These are phyloP conservation scores for Acidomyces sp. DNA, from an alignment of 495 filamentous ascomycete species.

Conservation along the genomic window DNA sequence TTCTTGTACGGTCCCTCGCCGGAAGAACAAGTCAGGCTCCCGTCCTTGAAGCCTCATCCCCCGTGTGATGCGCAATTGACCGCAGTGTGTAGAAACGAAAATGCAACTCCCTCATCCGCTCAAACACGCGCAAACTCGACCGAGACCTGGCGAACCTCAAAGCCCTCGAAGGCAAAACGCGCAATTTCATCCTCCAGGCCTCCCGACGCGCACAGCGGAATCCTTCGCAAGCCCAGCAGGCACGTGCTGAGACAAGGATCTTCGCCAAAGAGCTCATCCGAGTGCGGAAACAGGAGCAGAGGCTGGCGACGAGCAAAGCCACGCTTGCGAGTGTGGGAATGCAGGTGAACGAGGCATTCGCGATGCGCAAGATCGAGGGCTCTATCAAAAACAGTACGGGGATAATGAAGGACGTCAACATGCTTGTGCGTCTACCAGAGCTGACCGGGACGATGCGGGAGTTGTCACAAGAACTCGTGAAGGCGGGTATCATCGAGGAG, in stretches of 20 bases:
- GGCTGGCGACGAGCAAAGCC: conserved; percentile 73
- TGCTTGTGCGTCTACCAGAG: conserved; percentile 69
- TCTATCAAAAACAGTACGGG: conserved; percentile 72
- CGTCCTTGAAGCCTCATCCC: background rate
- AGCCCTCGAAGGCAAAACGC: conserved; percentile 67
- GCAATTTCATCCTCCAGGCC: conserved; percentile 66
- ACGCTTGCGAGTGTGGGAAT: conserved; percentile 89
- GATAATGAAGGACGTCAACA: conserved; percentile 96
- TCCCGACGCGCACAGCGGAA: conserved; percentile 67
- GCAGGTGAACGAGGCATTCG: conserved; percentile 96
- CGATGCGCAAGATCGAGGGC: conserved; percentile 90
- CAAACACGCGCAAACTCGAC: conserved; percentile 88
- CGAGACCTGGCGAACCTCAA: conserved; percentile 74
- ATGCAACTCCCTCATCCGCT: conserved; percentile 82
- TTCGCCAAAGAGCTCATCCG: conserved; percentile 82
- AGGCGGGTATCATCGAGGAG: conserved; percentile 94
- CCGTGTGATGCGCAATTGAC: conserved; percentile 2
- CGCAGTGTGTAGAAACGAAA: conserved; percentile 59
- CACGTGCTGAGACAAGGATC: conserved; percentile 61
- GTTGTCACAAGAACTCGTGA: conserved; percentile 73
- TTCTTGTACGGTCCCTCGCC: conserved; percentile 91
- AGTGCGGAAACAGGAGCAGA: conserved; percentile 56
- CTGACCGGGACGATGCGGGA: conserved; percentile 83
- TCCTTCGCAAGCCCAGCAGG: conserved; percentile 60
- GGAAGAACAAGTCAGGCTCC: conserved; percentile 58